Evolutionary conservation across 139 green algal species (phyloP), one percentile per base, ranked within the genome.

Genomic region (Nannochloris sp.): DNA sequence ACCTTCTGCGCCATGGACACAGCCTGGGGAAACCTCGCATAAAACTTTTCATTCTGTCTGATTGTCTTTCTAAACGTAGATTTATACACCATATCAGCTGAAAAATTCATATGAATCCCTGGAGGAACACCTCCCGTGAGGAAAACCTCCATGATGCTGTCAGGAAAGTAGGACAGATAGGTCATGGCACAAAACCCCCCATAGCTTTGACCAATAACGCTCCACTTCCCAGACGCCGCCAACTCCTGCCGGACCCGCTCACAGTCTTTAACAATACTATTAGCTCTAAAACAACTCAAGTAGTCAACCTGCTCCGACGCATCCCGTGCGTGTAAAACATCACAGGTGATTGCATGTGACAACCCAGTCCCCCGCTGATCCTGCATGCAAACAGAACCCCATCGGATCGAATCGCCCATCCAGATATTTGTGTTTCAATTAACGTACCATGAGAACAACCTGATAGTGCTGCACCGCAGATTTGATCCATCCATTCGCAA

Each of bases 141-240:
- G 12, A 93, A 37, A 36, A 76, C 84, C 63, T 89, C 83, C 13
- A 12, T 17, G 13, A 56, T 26, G 14, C 48, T 20, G 33, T 59
- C n/a, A 33, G 87, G 82, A 3, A 70, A 77, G 25, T 84, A 65
- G 5, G 75, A 89, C 3, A 98, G 86, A 76, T 98, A 98, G 3
- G 83, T 86, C 13, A 86, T 56, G 23, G 60, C 72, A 76, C 91
- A 97, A 80, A 98, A 98, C 50, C 92, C 92, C 16, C 92, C 92
- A 74, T 96, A 98, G 10, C 78, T 91, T 78, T 98, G 91, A 11
- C 91, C 90, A 29, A 97, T 72, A 2, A 95, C 53, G 25, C 65
- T 85, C 91, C 91, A 96, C 14, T 40, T 40, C 6, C 8, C 53
- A 58, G 40, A 9, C 1, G 80, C 71, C 48, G 91, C 79, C 31